Percentiles rank a stretch among this genome's conserved stretches.
Evolutionary conservation across 257 asterid species (phyloP).

Genomic region (Lantana camara): DNA sequence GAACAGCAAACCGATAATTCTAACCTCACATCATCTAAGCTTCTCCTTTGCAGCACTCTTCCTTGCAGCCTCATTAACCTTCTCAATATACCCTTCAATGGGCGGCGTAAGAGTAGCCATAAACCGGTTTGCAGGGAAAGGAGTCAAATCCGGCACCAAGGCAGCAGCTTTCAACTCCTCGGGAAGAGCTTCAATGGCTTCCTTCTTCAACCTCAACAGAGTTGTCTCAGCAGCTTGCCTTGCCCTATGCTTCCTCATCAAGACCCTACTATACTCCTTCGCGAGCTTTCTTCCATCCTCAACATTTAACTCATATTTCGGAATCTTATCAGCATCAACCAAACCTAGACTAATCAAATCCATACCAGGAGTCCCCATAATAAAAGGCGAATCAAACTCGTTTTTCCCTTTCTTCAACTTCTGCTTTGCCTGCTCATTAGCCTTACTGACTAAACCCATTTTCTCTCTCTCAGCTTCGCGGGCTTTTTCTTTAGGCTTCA

Average conservation of each 20-base stretch:
- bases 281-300: constrained; percentile 86
- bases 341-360: constrained; percentile 72
- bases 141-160: constrained; percentile 72
- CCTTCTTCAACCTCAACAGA: constrained; percentile 66
- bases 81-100: constrained; percentile 87
- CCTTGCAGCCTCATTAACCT: constrained; percentile 82
- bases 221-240: constrained; percentile 80
- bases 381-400: constrained; percentile 51
- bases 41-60: constrained; percentile 64
- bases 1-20: background rate
- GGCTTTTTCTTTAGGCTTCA: constrained; percentile 75
- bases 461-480: constrained; percentile 76
- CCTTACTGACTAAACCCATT: constrained; percentile 76
- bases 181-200: constrained; percentile 87
- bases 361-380: constrained; percentile 81
- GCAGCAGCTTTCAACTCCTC: constrained; percentile 76
- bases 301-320: constrained; percentile 73
- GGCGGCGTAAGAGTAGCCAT: constrained; percentile 94
- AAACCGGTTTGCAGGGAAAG: constrained; percentile 70
- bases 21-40: constrained; percentile 57
- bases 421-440: constrained; percentile 57
- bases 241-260: constrained; percentile 90
- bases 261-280: constrained; percentile 78
- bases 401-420: constrained; percentile 59
- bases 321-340: constrained; percentile 80